phyloP scores from a whole-genome alignment of 805 yeast species.

The Candida boidinii region DNA sequence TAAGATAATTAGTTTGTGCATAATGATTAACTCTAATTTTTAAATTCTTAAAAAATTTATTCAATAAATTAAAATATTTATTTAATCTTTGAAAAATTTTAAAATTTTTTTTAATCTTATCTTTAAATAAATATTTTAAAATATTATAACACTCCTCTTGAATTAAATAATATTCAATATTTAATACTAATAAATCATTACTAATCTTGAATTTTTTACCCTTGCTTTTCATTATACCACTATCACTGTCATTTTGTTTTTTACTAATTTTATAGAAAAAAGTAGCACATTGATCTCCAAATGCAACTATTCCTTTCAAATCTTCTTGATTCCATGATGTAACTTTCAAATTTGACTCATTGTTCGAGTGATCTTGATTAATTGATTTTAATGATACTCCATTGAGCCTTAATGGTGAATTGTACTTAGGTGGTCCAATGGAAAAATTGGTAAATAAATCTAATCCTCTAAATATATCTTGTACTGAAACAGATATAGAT shows the following conservation, averaged over 20 bases:
- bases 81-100: conserved; percentile 5
- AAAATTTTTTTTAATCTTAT: conserved; percentile 4
- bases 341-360: conserved; percentile 11
- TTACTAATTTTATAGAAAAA: conserved; percentile 46
- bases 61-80: conserved; percentile 15
- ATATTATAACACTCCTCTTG: conserved; percentile 32
- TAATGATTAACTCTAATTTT: conserved; percentile 20
- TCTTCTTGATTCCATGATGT: conserved; percentile 25
- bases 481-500: conserved; percentile 67
- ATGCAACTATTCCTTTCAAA: conserved; percentile 39
- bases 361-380: conserved; percentile 20
- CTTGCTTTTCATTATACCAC: conserved; percentile 3
- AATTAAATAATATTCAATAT: conserved; percentile 37
- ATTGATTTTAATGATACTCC: conserved; percentile 22
- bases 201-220: no score
- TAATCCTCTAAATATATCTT: conserved; percentile 58
- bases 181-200: conserved; percentile 33
- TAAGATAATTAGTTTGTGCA: conserved; percentile 15
- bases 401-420: conserved; percentile 45
- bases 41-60: conserved; percentile 12
- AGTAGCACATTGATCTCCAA: conserved; percentile 63
- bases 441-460: conserved; percentile 60
- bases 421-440: conserved; percentile 46
- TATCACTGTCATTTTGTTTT: conserved; percentile 7
- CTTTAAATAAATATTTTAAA: conserved; percentile 14